phyloP scores from a whole-genome alignment of 164 flowering plant species.

The Cinnamomum micranthum region DNA sequence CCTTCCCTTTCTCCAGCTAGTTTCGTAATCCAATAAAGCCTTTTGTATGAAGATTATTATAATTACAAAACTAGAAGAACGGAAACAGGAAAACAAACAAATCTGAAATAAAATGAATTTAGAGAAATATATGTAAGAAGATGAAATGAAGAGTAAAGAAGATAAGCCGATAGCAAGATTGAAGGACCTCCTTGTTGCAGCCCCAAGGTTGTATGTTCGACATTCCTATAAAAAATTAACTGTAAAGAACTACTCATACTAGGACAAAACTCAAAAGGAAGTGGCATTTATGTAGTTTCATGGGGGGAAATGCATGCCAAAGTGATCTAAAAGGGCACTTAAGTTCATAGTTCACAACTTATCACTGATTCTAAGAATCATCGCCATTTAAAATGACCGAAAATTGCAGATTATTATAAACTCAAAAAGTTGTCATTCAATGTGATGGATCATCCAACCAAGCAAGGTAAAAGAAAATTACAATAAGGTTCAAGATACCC shows the following conservation, averaged over 20 bases:
- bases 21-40: constrained; percentile 90
- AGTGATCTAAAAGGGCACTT: background rate
- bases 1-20: constrained; percentile 83
- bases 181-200: too few species aligned
- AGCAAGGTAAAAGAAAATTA: background rate
- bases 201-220: background rate
- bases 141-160: too few species aligned
- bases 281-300: background rate
- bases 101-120: background rate
- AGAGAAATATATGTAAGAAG: background rate
- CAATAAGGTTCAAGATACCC: background rate
- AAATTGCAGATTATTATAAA: background rate
- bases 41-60: constrained; percentile 7
- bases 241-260: background rate
- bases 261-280: background rate
- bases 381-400: background rate
- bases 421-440: background rate
- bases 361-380: background rate
- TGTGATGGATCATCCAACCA: background rate
- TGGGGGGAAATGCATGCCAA: background rate
- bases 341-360: background rate
- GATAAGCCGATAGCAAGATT: too few species aligned
- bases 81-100: background rate
- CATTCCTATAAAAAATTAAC: background rate
- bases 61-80: background rate